Evolutionary conservation across 805 yeast species (phyloP).

Genomic region (Starmera caribaea): DNA sequence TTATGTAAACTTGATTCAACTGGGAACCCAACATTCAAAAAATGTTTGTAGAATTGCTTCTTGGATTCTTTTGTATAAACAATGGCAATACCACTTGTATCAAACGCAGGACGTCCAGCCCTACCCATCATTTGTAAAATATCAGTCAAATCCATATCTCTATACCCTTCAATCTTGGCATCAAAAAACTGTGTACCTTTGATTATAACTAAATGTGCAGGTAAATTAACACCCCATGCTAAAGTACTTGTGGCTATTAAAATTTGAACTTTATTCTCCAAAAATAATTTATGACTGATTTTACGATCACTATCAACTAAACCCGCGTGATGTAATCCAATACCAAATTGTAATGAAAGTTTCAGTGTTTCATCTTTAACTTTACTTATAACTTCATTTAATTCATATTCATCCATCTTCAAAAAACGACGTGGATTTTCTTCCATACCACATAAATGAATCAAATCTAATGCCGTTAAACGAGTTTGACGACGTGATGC

Average conservation of each 20-base stretch:
- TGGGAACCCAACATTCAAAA: conserved; percentile 91
- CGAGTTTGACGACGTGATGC: conserved; percentile 92
- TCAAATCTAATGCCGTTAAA: conserved; percentile 70
- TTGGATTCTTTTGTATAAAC: conserved; percentile 76
- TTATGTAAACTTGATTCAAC: conserved; percentile 78
- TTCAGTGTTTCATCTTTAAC: conserved; percentile 71
- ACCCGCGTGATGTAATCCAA: conserved; percentile 97
- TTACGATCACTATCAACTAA: conserved; percentile 86
- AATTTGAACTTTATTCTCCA: conserved; percentile 77
- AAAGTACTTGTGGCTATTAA: conserved; percentile 92
- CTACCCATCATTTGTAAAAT: conserved; percentile 97
- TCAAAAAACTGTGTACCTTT: conserved; percentile 97
- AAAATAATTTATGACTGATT: conserved; percentile 77
- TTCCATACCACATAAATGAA: conserved; percentile 56
- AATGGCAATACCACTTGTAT: conserved; percentile 85
- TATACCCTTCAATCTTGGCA: conserved; percentile 87
- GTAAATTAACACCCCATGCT: conserved; percentile 98
- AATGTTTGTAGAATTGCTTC: conserved; percentile 76
- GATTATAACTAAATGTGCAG: conserved; percentile 93
- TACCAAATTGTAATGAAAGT: conserved; percentile 72
- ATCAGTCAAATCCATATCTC: conserved; percentile 90
- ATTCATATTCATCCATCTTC: conserved; percentile 39
- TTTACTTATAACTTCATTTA: conserved; percentile 49
- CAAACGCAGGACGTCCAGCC: conserved; percentile 98
- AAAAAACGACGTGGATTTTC: conserved; percentile 53